phyloP scores from a whole-genome alignment of 1,284 basidiomycete genomes.

The Ustanciosporium gigantosporum region DNA sequence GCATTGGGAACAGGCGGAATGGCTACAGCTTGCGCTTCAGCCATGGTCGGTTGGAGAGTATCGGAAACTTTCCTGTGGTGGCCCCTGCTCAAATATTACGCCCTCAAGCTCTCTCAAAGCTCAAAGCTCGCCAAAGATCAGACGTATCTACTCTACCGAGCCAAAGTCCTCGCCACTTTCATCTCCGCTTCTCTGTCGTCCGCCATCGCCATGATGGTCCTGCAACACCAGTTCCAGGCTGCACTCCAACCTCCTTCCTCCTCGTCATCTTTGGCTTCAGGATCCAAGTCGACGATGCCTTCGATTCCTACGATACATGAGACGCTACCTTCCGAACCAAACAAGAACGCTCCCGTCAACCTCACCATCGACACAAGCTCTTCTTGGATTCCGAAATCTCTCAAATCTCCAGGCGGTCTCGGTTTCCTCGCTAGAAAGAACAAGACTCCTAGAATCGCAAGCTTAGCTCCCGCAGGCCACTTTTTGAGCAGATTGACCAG shows the following conservation, averaged over 20 bases:
- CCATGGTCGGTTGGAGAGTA: constrained; percentile 38
- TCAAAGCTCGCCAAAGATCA: constrained; percentile 4
- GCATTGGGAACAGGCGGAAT: constrained; percentile 40
- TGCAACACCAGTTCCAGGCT: constrained; percentile 24
- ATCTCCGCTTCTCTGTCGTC: constrained; percentile 36
- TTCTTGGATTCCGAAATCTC: constrained; percentile 23
- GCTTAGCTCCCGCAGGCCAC: constrained; percentile 51
- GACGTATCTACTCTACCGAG: constrained; percentile 3
- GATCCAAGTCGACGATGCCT: neutral
- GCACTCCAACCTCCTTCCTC: constrained; percentile 1
- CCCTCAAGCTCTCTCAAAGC: constrained; percentile 18
- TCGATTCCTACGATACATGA: too few relatives aligned
- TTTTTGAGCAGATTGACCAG: constrained; percentile 45
- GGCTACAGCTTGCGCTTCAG: constrained; percentile 39
- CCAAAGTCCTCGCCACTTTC: constrained; percentile 38
- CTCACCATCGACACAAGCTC: constrained; percentile 30
- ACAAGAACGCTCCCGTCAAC: neutral
- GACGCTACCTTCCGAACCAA: neutral
- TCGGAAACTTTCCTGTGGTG: constrained; percentile 41
- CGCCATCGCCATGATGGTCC: constrained; percentile 32
- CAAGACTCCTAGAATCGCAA: constrained; percentile 21
- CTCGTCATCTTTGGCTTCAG: constrained; percentile 1
- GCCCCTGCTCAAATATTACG: constrained; percentile 38
- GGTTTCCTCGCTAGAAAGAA: constrained; percentile 6
- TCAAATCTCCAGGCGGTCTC: constrained; percentile 9